Evolutionary conservation across 75 land plant species (phyloP).

Genomic region (Pinus tabuliformis): DNA sequence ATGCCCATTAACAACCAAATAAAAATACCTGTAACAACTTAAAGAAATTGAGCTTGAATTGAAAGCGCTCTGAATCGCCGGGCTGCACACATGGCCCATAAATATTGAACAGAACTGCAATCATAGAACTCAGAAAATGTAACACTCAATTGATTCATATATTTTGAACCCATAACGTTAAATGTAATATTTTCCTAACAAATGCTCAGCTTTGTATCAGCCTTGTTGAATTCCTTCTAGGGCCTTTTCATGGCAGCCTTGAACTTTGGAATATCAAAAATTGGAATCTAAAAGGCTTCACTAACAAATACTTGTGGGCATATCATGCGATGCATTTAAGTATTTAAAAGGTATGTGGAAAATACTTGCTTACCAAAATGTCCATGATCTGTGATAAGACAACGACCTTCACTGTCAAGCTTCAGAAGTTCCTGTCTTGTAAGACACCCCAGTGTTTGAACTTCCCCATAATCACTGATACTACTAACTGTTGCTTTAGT

Average conservation of each 20-base stretch:
- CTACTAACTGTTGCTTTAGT: conserved; percentile 12
- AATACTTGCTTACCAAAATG: conserved; percentile 69
- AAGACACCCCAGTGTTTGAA: conserved; percentile 42
- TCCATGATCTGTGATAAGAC: conserved; percentile 94
- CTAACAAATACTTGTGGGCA: not conserved
- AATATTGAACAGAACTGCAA: conserved; percentile 84
- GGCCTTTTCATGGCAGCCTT: not conserved
- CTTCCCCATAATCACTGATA: conserved; percentile 22
- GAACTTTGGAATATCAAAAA: not conserved
- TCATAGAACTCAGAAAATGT: not conserved
- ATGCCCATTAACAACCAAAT: not conserved
- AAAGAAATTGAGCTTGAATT: conserved; percentile 71
- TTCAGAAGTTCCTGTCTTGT: conserved; percentile 67
- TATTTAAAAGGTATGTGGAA: not conserved
- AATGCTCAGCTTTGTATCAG: not conserved
- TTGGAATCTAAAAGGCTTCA: not conserved
- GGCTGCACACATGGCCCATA: conserved; percentile 79
- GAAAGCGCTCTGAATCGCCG: conserved; percentile 61
- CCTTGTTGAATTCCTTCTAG: not conserved
- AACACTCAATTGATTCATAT: not conserved
- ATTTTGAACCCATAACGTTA: not conserved
- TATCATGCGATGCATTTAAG: not conserved
- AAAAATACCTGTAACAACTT: conserved; percentile 67
- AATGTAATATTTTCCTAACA: not conserved
- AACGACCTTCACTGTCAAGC: conserved; percentile 90